Base-by-base conservation (phyloP, 2,329 filamentous ascomycete genomes). In the Aspergillus brunneoviolaceus region DNA sequence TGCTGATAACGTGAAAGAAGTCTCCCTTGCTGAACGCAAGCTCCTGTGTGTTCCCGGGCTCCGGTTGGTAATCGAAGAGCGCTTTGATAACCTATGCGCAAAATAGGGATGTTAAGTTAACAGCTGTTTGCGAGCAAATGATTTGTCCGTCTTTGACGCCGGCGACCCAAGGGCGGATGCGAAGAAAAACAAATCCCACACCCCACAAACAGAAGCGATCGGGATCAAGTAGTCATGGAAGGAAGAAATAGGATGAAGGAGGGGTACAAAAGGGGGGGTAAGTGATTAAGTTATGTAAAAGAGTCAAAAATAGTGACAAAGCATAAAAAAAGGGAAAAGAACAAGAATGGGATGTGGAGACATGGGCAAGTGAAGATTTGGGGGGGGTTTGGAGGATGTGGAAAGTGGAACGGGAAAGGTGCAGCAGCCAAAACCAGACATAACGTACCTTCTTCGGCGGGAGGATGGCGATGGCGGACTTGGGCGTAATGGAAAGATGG, bases 1-100 rank as follows among this genome's bases (percentile, higher is more conserved):
- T 89, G 71, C 91, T 92, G 76, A 98, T 94, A 65, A 99, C 95
- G 81, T 98, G 94, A 76, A 99, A 95, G 77, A 98, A 99, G 76
- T 99, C 95, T 72, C 95, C 95, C 74, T 92, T 90, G 66, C 89
- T 92, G 79, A 99, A 99, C 74, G 90, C 89, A 70, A 99, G 83
- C 80, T 96, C 89, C 74, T 94, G 89, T 56, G 80, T 79, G 61
- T 80, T 77, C 55, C 80, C 80, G 62, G 87, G 86, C 71, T 89
- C 85, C 61, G 92, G 90, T 71, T 89, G 85, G 79, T 96, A 96
- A 77, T 96, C 91, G 83, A 96, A 96, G 60, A 97, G 88, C 31
- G 95, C 95, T 82, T 94, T 92, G 77, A 99, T 99, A 62, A 99
- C 93, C 93, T 97, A 64, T 51, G 60, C 59, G 63, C 57, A 60